Percentiles rank a stretch among this genome's conserved stretches.
phyloP scores from a whole-genome alignment of 1,284 basidiomycete species.

The Kalmanozyma brasiliensis region DNA sequence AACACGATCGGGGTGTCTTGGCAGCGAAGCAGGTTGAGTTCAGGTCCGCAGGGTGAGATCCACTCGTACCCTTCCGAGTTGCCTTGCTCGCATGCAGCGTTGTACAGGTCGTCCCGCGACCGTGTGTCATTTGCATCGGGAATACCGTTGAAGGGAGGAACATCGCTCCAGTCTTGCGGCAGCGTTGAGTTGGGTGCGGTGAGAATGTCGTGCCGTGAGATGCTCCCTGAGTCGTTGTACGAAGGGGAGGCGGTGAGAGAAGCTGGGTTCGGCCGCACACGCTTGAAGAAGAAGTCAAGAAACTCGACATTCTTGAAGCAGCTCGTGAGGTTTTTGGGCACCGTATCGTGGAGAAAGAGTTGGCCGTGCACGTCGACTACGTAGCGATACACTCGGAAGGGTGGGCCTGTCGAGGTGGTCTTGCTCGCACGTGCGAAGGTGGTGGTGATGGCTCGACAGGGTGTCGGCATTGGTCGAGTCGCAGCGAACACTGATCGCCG shows the following conservation, averaged over 20 bases:
- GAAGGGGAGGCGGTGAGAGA: conserved; percentile 1
- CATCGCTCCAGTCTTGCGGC: conserved; percentile 19
- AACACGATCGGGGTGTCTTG: conserved; percentile 67
- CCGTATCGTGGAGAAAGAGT: conserved; percentile 65
- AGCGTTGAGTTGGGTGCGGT: conserved; percentile 1
- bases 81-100: conserved; percentile 19
- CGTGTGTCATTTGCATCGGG: conserved; percentile 4
- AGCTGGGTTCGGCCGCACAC: conserved; percentile 35
- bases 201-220: conserved; percentile 35
- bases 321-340: conserved; percentile 66
- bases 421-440: too few relatives aligned
- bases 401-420: conserved; percentile 3
- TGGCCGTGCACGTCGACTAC: conserved; percentile 66
- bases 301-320: conserved; percentile 53
- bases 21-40: conserved; percentile 62
- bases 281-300: conserved; percentile 56
- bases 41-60: conserved; percentile 63
- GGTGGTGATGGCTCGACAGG: too few relatives aligned
- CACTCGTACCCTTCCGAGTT: conserved; percentile 57
- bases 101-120: conserved; percentile 16
- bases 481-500: too few relatives aligned
- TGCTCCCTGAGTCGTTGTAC: conserved; percentile 12
- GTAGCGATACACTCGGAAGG: conserved; percentile 61
- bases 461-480: too few relatives aligned
- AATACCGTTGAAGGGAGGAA: conserved; percentile 28